Evolutionary conservation across 257 asterid species (phyloP), one percentile per base, ranked within the genome.

Genomic region (Plectranthus barbatus): DNA sequence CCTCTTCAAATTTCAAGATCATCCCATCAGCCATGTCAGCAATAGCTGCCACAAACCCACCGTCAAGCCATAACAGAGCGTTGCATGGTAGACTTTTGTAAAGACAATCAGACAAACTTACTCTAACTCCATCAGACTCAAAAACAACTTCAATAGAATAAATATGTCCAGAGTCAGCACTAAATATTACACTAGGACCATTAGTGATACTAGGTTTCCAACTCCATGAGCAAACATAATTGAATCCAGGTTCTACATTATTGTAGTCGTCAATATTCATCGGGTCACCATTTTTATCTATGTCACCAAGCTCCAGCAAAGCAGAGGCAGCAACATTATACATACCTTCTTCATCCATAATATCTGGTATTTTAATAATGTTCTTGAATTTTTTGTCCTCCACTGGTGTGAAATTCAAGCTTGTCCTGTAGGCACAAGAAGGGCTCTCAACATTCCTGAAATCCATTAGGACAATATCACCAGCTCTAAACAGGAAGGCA

Each of bases 271-370:
- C 99, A 57, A 92, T 76, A 36, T 80, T 92, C 99, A 92, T 90
- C 5, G 99, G 87, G 66, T 89, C 87, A 44, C 81, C 95, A 65
- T 77, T 81, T 80, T 83, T 86, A 79, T 84, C 73, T 72, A 83
- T 74, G 83, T 90, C 99, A 23, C 99, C 87, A 64, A 90, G 89
- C 85, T 93, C 92, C 84, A 93, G 77, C 70, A 93, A 77, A 54
- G 99, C 99, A 73, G 97, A 93, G 53, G 99, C 99, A 68, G 99
- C 99, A 71, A 89, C 93, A 40, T 81, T 89, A 33, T 81, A 79
- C 17, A 83, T 84, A 37, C 92, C 95, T 66, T 90, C 97, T 79
- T 93, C 99, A 48, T 90, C 99, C 83, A 82, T 82, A 45, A 86
- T 81, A 81, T 93, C 96, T 6, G 90, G 95, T 78, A 84, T 78